Evolutionary conservation across 371 early-diverging fungal genomes (phyloP).

Genomic region (Mortierella sp.): DNA sequence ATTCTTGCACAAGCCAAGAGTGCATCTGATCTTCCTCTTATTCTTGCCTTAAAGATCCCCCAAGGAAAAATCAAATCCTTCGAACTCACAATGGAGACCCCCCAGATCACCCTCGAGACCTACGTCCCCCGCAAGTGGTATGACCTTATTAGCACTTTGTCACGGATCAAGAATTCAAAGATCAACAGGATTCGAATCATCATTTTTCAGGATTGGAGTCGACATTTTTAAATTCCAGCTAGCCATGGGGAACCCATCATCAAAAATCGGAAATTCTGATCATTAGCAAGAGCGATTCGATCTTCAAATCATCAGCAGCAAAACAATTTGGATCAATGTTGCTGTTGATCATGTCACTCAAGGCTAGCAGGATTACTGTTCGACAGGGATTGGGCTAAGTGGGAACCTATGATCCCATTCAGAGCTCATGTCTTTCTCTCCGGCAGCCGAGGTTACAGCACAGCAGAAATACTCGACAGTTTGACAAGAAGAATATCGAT

Average conservation of each 20-base stretch:
- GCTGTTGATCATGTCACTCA: too few species aligned
- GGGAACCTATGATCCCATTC: too few species aligned
- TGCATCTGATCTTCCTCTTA: slow-evolving; percentile 23
- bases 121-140: slow-evolving; percentile 58
- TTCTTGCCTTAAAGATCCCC: slow-evolving; percentile 46
- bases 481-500: too few species aligned
- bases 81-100: slow-evolving; percentile 49
- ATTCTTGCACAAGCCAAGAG: not conserved
- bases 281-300: not conserved
- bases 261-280: slow-evolving; percentile 1
- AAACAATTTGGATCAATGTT: too few species aligned
- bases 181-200: not conserved
- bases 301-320: too few species aligned
- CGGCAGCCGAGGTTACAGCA: too few species aligned
- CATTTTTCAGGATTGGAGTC: slow-evolving; percentile 1
- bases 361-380: too few species aligned
- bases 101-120: slow-evolving; percentile 55
- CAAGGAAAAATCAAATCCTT: slow-evolving; percentile 28
- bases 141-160: not conserved
- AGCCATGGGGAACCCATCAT: slow-evolving; percentile 30
- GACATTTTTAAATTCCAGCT: not conserved
- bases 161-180: too few species aligned
- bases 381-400: too few species aligned
- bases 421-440: too few species aligned
- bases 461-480: too few species aligned